Evolutionary conservation across 495 filamentous ascomycete genomes (phyloP), one percentile per base, ranked within the genome.

Genomic region (Chaetomium fimeti): DNA sequence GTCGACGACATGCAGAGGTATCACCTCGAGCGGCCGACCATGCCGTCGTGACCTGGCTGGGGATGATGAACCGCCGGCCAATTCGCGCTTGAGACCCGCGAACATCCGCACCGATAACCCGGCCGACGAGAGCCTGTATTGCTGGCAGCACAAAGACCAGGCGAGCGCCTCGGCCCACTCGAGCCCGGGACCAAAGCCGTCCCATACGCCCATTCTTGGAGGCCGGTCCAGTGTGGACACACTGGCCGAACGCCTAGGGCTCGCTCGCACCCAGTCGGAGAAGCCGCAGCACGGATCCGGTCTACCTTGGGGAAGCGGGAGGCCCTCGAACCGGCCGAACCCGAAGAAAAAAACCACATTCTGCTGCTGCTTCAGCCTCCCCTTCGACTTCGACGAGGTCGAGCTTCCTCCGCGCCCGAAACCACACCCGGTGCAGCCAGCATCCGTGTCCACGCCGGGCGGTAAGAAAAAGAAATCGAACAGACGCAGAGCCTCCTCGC

Each of bases 61-160:
- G 43, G 54, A 72, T 62, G 66, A 72, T 60, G 65, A 75, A 1
- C 67, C 71, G 5, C 62, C 57, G 58, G 61, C 42, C 28, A 47
- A n/a, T 74, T 77, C 69, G 73, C 79, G 68, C 75, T 71, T 45
- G 63, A 77, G 57, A 71, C n/a, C 57, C 40, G 55, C 68, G 32
- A 75, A 77, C 24, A 75, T 82, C 12, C 82, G 82, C 32, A 86
- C 84, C 36, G 72, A 79, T 61, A 78, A 81, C 60, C 77, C 75
- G 22, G 68, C 70, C 55, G 70, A 80, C 65, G 77, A 79, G 57
- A 73, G 61, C 49, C 66, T 80, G 60, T 98, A 91, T 73, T 98
- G 94, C 81, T 95, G 91, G 88, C 90, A 95, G 71, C 94, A 98
- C 76, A 91, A 91, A 68, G 91, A 95, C 64, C 94, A 98, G 74